A percentile compares a stretch with the other conserved stretches of the same genome.
Conservation (phyloP, 2,329 filamentous ascomycete genomes). For the Colletotrichum tamarilloi region DNA sequence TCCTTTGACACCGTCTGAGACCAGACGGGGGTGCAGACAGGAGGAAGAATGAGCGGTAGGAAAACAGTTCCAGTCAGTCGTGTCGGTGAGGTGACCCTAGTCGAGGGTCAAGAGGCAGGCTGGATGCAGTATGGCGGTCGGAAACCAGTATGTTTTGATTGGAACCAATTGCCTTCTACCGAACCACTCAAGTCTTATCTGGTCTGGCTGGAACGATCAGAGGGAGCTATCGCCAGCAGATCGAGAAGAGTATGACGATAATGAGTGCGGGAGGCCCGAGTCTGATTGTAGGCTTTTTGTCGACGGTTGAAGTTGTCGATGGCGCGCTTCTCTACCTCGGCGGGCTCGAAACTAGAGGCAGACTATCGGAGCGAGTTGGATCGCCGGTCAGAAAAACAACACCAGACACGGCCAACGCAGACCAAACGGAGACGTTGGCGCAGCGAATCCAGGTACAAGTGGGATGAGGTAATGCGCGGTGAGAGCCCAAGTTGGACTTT, state of each 20-base stretch:
- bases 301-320: constrained; percentile 12
- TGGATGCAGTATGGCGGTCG: constrained; percentile 10
- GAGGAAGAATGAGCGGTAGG: neutral
- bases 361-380: constrained; percentile 28
- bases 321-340: constrained; percentile 23
- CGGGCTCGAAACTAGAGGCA: constrained; percentile 24
- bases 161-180: constrained; percentile 7
- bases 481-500: constrained; percentile 21
- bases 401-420: constrained; percentile 13
- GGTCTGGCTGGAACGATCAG: neutral
- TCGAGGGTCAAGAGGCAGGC: constrained; percentile 16
- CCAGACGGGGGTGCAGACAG: constrained; percentile 20
- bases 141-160: constrained; percentile 1
- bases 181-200: constrained; percentile 15
- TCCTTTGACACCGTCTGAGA: constrained; percentile 19
- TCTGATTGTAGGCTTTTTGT: constrained; percentile 4
- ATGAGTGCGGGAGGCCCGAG: constrained; percentile 17
- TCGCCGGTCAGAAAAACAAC: constrained; percentile 23
- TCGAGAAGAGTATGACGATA: constrained; percentile 6
- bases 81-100: constrained; percentile 8
- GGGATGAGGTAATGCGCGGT: constrained; percentile 21
- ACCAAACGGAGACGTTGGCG: neutral
- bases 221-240: neutral
- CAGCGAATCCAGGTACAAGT: constrained; percentile 6
- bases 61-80: constrained; percentile 9